phyloP scores from a whole-genome alignment of 2,329 filamentous ascomycete species.

The Aspergillus sp. region DNA sequence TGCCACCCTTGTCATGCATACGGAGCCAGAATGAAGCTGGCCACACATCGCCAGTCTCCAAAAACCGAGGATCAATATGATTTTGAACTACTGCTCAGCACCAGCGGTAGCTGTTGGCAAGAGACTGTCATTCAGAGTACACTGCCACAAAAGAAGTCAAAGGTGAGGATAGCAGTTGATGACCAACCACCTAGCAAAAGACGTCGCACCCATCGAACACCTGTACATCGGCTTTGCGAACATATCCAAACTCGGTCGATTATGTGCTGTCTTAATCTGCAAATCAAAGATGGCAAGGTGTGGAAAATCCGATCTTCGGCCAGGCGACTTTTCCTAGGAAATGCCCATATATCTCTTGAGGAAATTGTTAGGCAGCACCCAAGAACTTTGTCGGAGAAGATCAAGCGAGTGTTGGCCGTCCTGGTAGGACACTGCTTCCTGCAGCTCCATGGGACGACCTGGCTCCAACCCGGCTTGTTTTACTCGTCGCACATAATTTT shows the following conservation, averaged over 20 bases:
- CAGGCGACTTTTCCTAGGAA: not conserved
- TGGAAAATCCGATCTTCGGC: slow-evolving; percentile 14
- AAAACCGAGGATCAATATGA: not conserved
- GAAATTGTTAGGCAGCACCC: slow-evolving; percentile 5
- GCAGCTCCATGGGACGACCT: slow-evolving; percentile 12
- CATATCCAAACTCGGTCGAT: slow-evolving; percentile 10
- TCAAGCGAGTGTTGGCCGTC: slow-evolving; percentile 16
- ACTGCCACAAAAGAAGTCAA: not conserved
- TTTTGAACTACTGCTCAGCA: slow-evolving; percentile 8
- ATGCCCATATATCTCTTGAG: slow-evolving; percentile 10
- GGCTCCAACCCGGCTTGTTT: slow-evolving; percentile 1
- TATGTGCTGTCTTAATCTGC: slow-evolving; percentile 5
- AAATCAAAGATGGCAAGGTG: slow-evolving; percentile 10
- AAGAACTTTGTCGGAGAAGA: slow-evolving; percentile 11
- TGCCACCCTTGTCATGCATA: slow-evolving; percentile 8
- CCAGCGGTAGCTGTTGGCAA: slow-evolving; percentile 10
- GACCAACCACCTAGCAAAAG: not conserved
- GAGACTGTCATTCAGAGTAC: slow-evolving; percentile 9
- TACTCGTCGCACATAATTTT: slow-evolving; percentile 9
- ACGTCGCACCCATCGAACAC: not conserved
- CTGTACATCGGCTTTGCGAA: slow-evolving; percentile 8
- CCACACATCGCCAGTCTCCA: slow-evolving; percentile 2
- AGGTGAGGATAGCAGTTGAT: not conserved
- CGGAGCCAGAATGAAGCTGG: slow-evolving; percentile 5
- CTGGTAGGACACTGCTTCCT: slow-evolving; percentile 12